Evolutionary conservation across 805 yeast species (phyloP).

Genomic region (Tetrapisispora fleetii): DNA sequence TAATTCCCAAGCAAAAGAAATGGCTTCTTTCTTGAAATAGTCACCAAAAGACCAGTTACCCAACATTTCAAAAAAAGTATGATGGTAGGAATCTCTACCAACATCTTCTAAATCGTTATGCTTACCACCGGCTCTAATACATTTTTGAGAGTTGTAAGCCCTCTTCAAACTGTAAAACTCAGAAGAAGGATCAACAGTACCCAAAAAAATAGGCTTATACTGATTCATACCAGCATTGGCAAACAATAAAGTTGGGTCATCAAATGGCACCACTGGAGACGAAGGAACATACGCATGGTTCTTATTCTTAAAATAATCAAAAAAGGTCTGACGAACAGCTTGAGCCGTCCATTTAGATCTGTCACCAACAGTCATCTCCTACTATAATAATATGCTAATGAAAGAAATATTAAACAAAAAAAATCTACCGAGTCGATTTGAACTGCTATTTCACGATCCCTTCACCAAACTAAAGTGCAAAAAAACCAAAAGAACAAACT

Average conservation of each 20-base stretch:
- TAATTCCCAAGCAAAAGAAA: slow-evolving; percentile 81
- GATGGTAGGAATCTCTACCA: slow-evolving; percentile 96
- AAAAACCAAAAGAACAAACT: no score
- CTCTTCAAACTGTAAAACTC: slow-evolving; percentile 76
- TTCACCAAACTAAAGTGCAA: no score
- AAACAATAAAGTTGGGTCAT: slow-evolving; percentile 91
- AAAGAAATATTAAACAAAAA: background rate
- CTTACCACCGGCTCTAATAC: slow-evolving; percentile 99
- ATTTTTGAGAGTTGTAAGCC: slow-evolving; percentile 93
- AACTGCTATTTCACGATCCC: no score
- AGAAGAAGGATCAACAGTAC: slow-evolving; percentile 92
- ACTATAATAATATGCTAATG: background rate
- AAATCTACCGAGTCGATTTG: background rate
- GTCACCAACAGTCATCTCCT: slow-evolving; percentile 26
- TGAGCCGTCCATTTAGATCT: slow-evolving; percentile 40
- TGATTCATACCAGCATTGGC: slow-evolving; percentile 99
- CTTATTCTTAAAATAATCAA: slow-evolving; percentile 62
- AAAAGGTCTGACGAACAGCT: slow-evolving; percentile 68
- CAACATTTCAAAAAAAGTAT: slow-evolving; percentile 97
- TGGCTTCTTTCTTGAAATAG: slow-evolving; percentile 92
- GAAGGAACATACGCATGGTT: slow-evolving; percentile 81
- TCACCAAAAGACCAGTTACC: slow-evolving; percentile 99
- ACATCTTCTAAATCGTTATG: slow-evolving; percentile 97
- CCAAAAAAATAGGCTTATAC: slow-evolving; percentile 93
- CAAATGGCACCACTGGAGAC: slow-evolving; percentile 93